Base-by-base conservation (phyloP, 2,329 filamentous ascomycete species). In the Fusarium brevicatenulatum region DNA sequence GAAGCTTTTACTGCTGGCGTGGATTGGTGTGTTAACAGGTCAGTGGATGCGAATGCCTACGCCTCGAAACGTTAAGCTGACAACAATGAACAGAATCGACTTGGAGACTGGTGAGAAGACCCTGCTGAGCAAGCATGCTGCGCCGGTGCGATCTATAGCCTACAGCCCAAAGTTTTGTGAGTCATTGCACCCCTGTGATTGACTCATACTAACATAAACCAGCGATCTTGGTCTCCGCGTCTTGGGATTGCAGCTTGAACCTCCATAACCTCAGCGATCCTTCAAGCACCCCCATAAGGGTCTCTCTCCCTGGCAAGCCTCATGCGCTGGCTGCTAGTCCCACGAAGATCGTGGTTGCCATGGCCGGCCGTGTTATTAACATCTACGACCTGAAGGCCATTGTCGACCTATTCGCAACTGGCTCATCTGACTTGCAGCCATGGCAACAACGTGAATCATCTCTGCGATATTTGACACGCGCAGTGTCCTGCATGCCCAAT, bases 361-460 rank as follows among this genome's bases (percentile, higher is more conserved):
- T 99, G 96, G 93, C 95, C 5, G 93, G 93, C 61, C 93, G 96
- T 62, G 90, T 95, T n/a, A 91, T 98, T 69, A 91, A 96, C 85
- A 97, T 99, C 81, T 98, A 98, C 87, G 94, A 98, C 79, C 88
- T 99, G 37, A 86, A 90, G 54, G 84, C 91, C 30, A 88, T 97
- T 43, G 82, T 88, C 13, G 79, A 87, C 4, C 84, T 90, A 10
- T 84, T 91, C 46, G 81, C 85, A 13, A 76, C 77, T 7, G 81
- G 82, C 3, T 81, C 83, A 78, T 70, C 83, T 78, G 83, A 84
- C 25, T 79, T 95, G 59, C 89, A 93, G 79, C 95, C 95, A 1
- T 98, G 94, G 94, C 96, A 99, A 82, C 90, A 94, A 77, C 91
- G 96, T 68, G 96, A 99, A 82, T 97, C 94, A 58, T 97, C 93